A percentile compares a stretch with the other conserved stretches of the same genome.
Conservation (phyloP, 148 eudicot genomes). For the Cornus suecica region DNA sequence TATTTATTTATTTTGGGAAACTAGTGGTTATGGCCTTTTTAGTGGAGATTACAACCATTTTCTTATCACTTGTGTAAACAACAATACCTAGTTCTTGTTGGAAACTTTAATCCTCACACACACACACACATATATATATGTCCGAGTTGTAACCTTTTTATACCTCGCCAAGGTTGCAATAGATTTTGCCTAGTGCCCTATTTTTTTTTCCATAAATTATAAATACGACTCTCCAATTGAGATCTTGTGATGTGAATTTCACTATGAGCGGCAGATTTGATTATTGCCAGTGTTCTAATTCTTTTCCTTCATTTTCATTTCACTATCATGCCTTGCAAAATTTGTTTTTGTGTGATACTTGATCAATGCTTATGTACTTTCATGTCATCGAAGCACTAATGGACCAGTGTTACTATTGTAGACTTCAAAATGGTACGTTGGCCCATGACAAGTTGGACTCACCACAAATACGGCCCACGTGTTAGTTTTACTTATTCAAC, state of each 20-base stretch:
- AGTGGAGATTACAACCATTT: background rate
- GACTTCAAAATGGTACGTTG: too few species aligned
- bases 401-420: constrained; percentile 4
- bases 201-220: background rate
- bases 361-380: background rate
- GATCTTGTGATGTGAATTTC: background rate
- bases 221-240: background rate
- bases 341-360: background rate
- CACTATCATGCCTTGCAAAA: background rate
- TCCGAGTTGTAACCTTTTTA: background rate
- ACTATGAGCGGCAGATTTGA: background rate
- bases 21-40: background rate
- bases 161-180: background rate
- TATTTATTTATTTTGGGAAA: background rate
- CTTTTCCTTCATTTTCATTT: background rate
- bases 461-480: too few species aligned
- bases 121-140: background rate
- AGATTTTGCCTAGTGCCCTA: background rate
- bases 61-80: background rate
- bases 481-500: too few species aligned
- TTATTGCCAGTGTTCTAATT: background rate
- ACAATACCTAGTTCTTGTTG: background rate
- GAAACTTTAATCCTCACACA: background rate
- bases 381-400: background rate
- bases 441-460: too few species aligned